Conservation (phyloP, 768 basidiomycete species). For the Harrya chromipes region DNA sequence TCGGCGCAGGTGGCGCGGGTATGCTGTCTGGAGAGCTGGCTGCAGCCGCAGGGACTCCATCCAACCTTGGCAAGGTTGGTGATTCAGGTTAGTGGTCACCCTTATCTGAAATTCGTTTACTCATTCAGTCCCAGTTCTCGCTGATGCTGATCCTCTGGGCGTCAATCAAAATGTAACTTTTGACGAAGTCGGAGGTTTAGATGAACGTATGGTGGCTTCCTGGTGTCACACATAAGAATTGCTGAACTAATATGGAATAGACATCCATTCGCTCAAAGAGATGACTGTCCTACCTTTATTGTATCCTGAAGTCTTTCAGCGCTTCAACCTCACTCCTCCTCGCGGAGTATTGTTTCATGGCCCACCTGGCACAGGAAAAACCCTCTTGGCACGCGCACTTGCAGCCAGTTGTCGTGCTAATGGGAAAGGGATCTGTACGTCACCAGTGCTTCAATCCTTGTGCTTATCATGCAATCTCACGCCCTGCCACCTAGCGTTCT, state of each 20-base stretch:
- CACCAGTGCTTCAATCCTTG: not conserved
- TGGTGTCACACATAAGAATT: not conserved
- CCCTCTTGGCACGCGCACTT: constrained; percentile 87
- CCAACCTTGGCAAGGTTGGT: constrained; percentile 81
- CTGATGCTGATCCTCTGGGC: constrained; percentile 94
- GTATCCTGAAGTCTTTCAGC: constrained; percentile 96
- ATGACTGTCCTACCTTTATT: constrained; percentile 95
- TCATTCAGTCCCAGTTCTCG: constrained; percentile 53
- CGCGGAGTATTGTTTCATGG: constrained; percentile 97
- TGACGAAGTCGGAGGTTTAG: constrained; percentile 93
- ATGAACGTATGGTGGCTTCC: constrained; percentile 64
- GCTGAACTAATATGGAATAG: constrained; percentile 36
- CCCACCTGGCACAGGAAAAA: constrained; percentile 98
- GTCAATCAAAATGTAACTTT: constrained; percentile 93
- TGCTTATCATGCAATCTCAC: not conserved
- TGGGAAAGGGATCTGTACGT: constrained; percentile 84
- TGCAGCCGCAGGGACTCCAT: constrained; percentile 71
- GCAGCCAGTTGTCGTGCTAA: constrained; percentile 89
- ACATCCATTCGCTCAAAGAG: constrained; percentile 95
- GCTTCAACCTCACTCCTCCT: constrained; percentile 91
- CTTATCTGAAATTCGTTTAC: constrained; percentile 14
- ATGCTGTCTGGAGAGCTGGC: constrained; percentile 59
- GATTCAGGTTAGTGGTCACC: constrained; percentile 54
- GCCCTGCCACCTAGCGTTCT: constrained; percentile 68
- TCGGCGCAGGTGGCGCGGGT: constrained; percentile 50